Evolutionary conservation across 495 filamentous ascomycete genomes (phyloP), one percentile per base, ranked within the genome.

Genomic region (Penicillium verhagenii): DNA sequence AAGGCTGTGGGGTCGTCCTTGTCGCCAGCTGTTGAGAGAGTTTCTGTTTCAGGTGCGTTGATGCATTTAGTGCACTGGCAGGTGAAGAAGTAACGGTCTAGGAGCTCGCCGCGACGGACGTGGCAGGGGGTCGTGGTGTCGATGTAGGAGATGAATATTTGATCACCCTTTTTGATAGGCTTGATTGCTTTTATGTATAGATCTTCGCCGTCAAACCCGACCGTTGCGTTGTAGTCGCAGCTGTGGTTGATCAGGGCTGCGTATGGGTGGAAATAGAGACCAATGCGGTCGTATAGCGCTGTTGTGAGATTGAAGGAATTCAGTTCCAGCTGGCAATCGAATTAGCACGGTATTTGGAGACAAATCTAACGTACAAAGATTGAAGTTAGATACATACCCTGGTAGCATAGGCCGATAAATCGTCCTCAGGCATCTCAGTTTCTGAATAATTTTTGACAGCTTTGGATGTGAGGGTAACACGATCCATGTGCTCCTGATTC

Each of bases 61-160:
- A 65, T 53, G 63, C 84, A 89, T 54, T 78, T 79, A 7, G 66
- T 43, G 67, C 88, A 92, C 31, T 47, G 51, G 67, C 88, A 92
- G 48, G 71, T 69, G 68, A 91, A 90, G 68, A 83, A 86, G 67
- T 86, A 89, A 23, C 79, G 75, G 13, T 74, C 72, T 28, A 67
- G 64, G 1, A 92, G 74, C 50, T 86, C 75, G 8, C 65, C 59
- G 20, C 77, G 79, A 2, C 83, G 80, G 7, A 68, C 65, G 4
- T 64, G 35, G 9, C 68, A 66, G 0, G 82, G 78, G 28, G 79
- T 75, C 0, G 80, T 86, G 18, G 73, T 72, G 64, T 90, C 87
- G 51, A 86, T 71, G 63, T 92, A 92, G 20, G 82, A 82, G 57
- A 89, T 82, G 49, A 80, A 82, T 37, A 92, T 72, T 65, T 92